Conservation (phyloP, 345 rosid species). For the Arabidopsis arenosa region DNA sequence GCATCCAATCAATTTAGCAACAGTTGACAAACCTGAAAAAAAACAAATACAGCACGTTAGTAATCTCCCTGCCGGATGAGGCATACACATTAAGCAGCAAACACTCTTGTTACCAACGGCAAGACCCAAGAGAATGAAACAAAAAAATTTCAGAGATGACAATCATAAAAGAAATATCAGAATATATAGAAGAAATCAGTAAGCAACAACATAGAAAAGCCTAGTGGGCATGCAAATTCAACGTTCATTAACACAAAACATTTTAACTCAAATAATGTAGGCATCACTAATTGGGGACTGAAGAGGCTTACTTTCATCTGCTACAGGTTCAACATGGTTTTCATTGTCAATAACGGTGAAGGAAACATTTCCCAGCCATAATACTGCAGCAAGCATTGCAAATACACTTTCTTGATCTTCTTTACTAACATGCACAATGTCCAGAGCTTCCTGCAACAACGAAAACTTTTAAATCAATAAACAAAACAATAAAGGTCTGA, state of each 20-base stretch:
- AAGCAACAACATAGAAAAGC: conserved; percentile 11
- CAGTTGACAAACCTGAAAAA: conserved; percentile 69
- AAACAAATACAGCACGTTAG: background rate
- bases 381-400: conserved; percentile 96
- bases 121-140: conserved; percentile 18
- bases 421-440: conserved; percentile 92
- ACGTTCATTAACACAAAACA: conserved; percentile 9
- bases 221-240: conserved; percentile 3
- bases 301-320: conserved; percentile 78
- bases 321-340: conserved; percentile 85
- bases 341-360: conserved; percentile 84
- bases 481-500: conserved; percentile 9
- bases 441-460: conserved; percentile 84
- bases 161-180: background rate
- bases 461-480: conserved; percentile 3
- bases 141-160: conserved; percentile 29
- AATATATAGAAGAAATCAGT: conserved; percentile 19
- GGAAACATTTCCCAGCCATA: conserved; percentile 93
- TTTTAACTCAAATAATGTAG: conserved; percentile 9
- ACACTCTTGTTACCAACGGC: background rate
- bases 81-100: conserved; percentile 11
- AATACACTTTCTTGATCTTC: conserved; percentile 96
- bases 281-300: conserved; percentile 14
- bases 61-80: conserved; percentile 24
- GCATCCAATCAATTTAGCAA: conserved; percentile 88